Conservation (phyloP, 495 filamentous ascomycete genomes). For the Letharia columbiana region DNA sequence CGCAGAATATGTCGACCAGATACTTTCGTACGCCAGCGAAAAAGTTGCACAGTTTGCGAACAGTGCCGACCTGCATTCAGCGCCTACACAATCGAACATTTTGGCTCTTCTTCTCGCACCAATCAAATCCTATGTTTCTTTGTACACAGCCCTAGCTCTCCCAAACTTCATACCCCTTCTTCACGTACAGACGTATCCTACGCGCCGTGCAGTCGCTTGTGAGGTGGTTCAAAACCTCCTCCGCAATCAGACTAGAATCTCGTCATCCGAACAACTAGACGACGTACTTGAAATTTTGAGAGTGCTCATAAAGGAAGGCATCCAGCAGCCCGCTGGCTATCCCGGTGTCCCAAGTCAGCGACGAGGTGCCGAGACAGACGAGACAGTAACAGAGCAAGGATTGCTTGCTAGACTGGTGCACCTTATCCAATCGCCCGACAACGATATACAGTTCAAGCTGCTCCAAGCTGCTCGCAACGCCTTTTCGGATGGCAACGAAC, state of each 20-base stretch:
- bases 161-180: conserved; percentile 86
- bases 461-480: conserved; percentile 83
- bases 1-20: conserved; percentile 85
- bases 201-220: conserved; percentile 78
- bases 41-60: conserved; percentile 87
- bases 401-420: conserved; percentile 90
- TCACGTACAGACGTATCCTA: conserved; percentile 87
- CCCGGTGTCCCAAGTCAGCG: conserved; percentile 61
- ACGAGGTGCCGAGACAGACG: conserved; percentile 73
- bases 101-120: conserved; percentile 81
- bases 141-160: conserved; percentile 87
- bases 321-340: conserved; percentile 74
- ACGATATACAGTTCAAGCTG: conserved; percentile 90
- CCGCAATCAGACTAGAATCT: conserved; percentile 68
- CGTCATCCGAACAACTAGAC: conserved; percentile 69
- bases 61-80: conserved; percentile 87
- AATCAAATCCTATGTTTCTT: conserved; percentile 77
- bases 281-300: conserved; percentile 79
- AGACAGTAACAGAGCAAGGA: conserved; percentile 95
- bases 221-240: conserved; percentile 74
- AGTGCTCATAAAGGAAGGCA: conserved; percentile 87
- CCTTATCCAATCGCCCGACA: conserved; percentile 70
- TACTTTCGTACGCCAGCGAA: conserved; percentile 76
- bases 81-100: conserved; percentile 77
- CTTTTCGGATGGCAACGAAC: conserved; percentile 86